These are phyloP conservation scores for Vitis cinerea DNA, from an alignment of 164 flowering plant species.

Conservation along the genomic window DNA sequence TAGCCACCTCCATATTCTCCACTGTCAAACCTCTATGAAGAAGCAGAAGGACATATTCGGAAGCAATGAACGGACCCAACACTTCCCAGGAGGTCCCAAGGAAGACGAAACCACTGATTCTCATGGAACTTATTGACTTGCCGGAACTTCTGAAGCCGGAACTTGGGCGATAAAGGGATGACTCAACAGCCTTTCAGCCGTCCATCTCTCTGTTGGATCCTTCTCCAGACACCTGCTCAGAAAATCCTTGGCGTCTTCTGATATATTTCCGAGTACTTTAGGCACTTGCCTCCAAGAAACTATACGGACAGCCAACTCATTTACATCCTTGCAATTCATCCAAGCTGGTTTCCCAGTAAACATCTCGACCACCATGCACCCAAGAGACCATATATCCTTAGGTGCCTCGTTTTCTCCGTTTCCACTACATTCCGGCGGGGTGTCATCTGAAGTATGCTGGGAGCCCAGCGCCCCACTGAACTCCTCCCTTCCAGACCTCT, in stretches of 20 bases:
- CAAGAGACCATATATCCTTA: constrained; percentile 2
- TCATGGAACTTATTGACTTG: too few relatives aligned
- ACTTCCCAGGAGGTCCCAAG: too few relatives aligned
- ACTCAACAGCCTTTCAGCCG: constrained; percentile 50
- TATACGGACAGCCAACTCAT: too few relatives aligned
- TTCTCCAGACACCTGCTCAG: constrained; percentile 56
- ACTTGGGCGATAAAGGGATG: constrained; percentile 49
- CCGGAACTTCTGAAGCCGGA: too few relatives aligned
- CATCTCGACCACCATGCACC: constrained; percentile 4
- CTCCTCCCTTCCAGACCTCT: not conserved
- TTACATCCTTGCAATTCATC: not conserved
- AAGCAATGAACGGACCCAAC: too few relatives aligned
- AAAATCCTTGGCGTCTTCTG: constrained; percentile 63
- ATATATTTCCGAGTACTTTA: constrained; percentile 13
- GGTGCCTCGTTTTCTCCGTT: not conserved
- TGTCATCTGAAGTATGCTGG: not conserved
- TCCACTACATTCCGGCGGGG: not conserved
- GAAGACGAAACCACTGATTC: too few relatives aligned
- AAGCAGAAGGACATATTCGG: too few relatives aligned
- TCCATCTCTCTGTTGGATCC: constrained; percentile 58
- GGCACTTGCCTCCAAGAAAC: too few relatives aligned
- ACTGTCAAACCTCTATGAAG: too few relatives aligned
- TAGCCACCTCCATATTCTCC: too few relatives aligned
- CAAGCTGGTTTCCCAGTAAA: not conserved
- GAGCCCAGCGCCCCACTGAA: not conserved